Conservation (phyloP, 148 eudicot species). For the Diospyros kaki region DNA sequence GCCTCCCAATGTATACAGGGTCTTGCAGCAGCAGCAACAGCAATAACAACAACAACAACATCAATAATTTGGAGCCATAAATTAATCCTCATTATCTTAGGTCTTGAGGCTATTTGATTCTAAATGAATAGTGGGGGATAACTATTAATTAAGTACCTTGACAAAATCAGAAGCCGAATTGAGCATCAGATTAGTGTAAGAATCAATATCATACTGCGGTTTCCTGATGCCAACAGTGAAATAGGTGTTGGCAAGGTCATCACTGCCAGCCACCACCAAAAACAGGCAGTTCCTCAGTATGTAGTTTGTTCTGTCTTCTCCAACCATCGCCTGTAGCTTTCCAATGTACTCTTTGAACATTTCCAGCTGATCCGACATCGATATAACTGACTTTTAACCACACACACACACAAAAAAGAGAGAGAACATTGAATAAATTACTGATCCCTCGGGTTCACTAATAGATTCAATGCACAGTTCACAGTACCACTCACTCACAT, state of each 20-base stretch:
- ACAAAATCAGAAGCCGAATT: slow-evolving; percentile 1
- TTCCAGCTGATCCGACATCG: slow-evolving; percentile 23
- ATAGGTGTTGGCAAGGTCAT: slow-evolving; percentile 39
- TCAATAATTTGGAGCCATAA: too few species aligned
- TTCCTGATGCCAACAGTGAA: slow-evolving; percentile 18
- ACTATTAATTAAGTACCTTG: neutral
- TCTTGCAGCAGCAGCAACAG: too few species aligned
- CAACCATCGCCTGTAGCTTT: slow-evolving; percentile 21
- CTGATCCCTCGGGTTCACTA: too few species aligned
- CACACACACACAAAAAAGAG: too few species aligned
- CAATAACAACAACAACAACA: too few species aligned
- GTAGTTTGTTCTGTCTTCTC: slow-evolving; percentile 24
- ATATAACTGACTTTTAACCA: slow-evolving; percentile 4
- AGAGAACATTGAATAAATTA: too few species aligned
- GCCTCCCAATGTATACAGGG: slow-evolving; percentile 24
- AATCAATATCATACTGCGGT: slow-evolving; percentile 12
- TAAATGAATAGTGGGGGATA: too few species aligned
- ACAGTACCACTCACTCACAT: too few species aligned
- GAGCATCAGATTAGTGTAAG: slow-evolving; percentile 21
- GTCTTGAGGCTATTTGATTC: too few species aligned
- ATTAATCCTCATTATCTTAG: too few species aligned
- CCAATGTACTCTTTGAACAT: slow-evolving; percentile 31
- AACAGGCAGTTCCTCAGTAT: slow-evolving; percentile 20
- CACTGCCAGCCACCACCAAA: slow-evolving; percentile 21
- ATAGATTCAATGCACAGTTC: too few species aligned